These are phyloP conservation scores for Penstemon newberryi DNA, from an alignment of 257 asterid species.

Conservation along the genomic window DNA sequence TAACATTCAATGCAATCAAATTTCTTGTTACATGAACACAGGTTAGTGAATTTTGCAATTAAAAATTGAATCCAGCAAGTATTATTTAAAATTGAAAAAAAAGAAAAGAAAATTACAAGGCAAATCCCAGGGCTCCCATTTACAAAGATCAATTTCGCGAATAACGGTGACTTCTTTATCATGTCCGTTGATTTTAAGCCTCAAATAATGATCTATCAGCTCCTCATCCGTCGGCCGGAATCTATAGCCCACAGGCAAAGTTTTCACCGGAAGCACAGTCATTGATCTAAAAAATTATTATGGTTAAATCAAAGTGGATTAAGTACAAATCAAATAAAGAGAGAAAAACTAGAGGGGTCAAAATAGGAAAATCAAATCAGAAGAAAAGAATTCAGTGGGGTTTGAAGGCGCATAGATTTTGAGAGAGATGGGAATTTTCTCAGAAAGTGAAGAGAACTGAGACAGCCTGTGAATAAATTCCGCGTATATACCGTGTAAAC, in stretches of 20 bases:
- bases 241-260: conserved; percentile 87
- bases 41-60: no score
- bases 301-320: conserved; percentile 20
- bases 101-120: conserved; percentile 45
- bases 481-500: conserved; percentile 62
- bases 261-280: conserved; percentile 53
- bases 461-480: conserved; percentile 41
- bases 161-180: conserved; percentile 63
- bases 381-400: conserved; percentile 41
- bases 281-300: conserved; percentile 25
- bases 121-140: conserved; percentile 81
- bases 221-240: conserved; percentile 95
- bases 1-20: no score
- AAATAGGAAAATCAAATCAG: not conserved
- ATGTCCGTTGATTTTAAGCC: conserved; percentile 63
- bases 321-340: not conserved
- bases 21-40: no score
- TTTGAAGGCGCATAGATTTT: conserved; percentile 16
- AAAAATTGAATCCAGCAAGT: no score
- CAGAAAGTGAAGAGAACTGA: conserved; percentile 29
- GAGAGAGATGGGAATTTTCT: conserved; percentile 31
- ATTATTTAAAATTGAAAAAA: not conserved
- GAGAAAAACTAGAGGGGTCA: not conserved
- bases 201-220: conserved; percentile 71
- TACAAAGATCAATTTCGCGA: conserved; percentile 88